These are phyloP conservation scores for Exophiala sp. DNA, from an alignment of 2,329 filamentous ascomycete genomes.

Conservation along the genomic window DNA sequence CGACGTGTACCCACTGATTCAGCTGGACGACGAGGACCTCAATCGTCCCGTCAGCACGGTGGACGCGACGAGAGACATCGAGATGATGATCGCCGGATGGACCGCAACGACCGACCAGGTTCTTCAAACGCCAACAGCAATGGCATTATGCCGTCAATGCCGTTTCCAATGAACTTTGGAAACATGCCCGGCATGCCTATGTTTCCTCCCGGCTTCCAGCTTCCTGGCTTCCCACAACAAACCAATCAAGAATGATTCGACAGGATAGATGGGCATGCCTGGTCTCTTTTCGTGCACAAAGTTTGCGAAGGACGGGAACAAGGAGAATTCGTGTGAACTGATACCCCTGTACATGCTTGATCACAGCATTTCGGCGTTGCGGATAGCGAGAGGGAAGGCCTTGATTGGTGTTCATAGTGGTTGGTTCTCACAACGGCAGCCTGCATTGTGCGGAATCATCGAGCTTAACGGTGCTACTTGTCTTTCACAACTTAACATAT, in stretches of 20 bases:
- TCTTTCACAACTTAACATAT: too few relatives aligned
- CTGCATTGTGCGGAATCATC: too few relatives aligned
- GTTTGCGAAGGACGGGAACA: not conserved
- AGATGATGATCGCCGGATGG: slow-evolving; percentile 35
- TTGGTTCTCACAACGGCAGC: too few relatives aligned
- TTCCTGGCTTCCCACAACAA: slow-evolving; percentile 23
- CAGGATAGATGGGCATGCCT: not conserved
- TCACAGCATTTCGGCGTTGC: too few relatives aligned
- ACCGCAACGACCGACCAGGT: slow-evolving; percentile 22
- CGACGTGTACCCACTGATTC: slow-evolving; percentile 51
- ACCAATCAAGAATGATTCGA: slow-evolving; percentile 17
- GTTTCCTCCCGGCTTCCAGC: slow-evolving; percentile 48
- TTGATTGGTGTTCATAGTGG: too few relatives aligned
- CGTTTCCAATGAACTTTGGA: slow-evolving; percentile 25
- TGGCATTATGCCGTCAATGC: slow-evolving; percentile 30
- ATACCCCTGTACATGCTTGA: not conserved
- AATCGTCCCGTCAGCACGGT: slow-evolving; percentile 39
- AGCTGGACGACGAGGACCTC: slow-evolving; percentile 48
- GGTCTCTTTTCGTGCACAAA: not conserved
- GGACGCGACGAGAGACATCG: slow-evolving; percentile 33
- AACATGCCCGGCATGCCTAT: slow-evolving; percentile 47
- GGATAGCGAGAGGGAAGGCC: too few relatives aligned
- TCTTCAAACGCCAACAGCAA: slow-evolving; percentile 22
- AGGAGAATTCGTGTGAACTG: not conserved
- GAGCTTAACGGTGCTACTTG: too few relatives aligned